phyloP scores from a whole-genome alignment of 345 rosid species.

The Ceriops zippeliana region DNA sequence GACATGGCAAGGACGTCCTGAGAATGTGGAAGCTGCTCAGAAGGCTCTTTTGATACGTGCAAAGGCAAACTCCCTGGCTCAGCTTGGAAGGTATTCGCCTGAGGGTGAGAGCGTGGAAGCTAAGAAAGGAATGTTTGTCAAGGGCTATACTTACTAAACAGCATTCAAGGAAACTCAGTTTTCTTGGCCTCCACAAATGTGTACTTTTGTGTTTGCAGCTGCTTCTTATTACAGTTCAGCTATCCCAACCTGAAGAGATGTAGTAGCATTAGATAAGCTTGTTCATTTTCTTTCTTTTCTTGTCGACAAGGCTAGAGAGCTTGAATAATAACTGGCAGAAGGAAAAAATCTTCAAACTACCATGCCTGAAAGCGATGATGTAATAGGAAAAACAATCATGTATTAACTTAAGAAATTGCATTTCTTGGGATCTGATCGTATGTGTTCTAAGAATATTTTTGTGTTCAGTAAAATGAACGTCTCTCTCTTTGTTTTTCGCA shows the following conservation, averaged over 20 bases:
- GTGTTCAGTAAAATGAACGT: too few species aligned
- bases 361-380: background rate
- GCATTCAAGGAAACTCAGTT: background rate
- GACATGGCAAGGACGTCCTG: conserved; percentile 95
- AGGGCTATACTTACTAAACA: conserved; percentile 84
- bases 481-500: too few species aligned
- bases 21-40: conserved; percentile 74
- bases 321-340: conserved; percentile 18
- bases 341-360: background rate
- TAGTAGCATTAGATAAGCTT: conserved; percentile 13
- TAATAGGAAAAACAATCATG: background rate
- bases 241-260: conserved; percentile 3
- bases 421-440: background rate
- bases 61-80: conserved; percentile 92
- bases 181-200: background rate
- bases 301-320: background rate
- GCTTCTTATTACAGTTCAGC: conserved; percentile 5
- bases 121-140: conserved; percentile 94
- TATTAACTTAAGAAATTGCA: background rate
- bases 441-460: background rate
- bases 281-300: background rate
- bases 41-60: conserved; percentile 88
- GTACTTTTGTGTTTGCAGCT: background rate
- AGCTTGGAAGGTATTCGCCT: conserved; percentile 84
- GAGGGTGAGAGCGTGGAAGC: conserved; percentile 88